Base-by-base conservation (phyloP, 148 eudicot species). In the Linanthus parryae region DNA sequence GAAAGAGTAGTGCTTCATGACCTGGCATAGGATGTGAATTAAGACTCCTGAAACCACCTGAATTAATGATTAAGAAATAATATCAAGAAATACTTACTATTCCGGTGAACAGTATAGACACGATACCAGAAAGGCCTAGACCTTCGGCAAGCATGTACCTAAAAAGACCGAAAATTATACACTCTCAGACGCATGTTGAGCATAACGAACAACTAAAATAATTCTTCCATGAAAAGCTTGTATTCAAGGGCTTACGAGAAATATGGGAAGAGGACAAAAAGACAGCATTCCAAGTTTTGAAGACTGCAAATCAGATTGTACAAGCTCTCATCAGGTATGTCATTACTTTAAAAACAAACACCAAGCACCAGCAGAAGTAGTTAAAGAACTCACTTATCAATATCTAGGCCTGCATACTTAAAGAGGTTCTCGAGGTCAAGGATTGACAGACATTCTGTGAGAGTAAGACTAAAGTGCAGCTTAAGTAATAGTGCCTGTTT, bases 111-210 rank as follows among this genome's bases (percentile, higher is more conserved):
- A 94, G 63, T 69, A 94, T 94, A 20, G 99, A 88, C n/a, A 94
- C 96, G 37, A 94, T 94, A 58, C 99, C 99, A 54, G 99, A 94
- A 52, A 94, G 91, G 58, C 99, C 99, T 67, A 94, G 95, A 38
- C 99, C 99, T 76, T 94, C 99, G 5, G 99, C 87, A 58, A 94
- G 83, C 99, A 94, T 94, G 74, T 94, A 94, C 72, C 99, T 94
- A 54, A 14, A 65, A 67, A 35, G 38, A 21, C 30, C 64, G 62
- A 46, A 30, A 23, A 35, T 21, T 21, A 34, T 48, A 24, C 24
- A 55, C 40, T 3, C 37, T 28, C 48, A 48, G 24, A 58, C n/a
- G 6, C 13, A 21, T 28, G 48, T 10, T 20, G 37, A 47, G 43
- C 3, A 40, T 8, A 24, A 47, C 15, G 35, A 14, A 5, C 23